Base-by-base conservation (phyloP, 179 eudicot genomes). In the Beta macrorhiza region DNA sequence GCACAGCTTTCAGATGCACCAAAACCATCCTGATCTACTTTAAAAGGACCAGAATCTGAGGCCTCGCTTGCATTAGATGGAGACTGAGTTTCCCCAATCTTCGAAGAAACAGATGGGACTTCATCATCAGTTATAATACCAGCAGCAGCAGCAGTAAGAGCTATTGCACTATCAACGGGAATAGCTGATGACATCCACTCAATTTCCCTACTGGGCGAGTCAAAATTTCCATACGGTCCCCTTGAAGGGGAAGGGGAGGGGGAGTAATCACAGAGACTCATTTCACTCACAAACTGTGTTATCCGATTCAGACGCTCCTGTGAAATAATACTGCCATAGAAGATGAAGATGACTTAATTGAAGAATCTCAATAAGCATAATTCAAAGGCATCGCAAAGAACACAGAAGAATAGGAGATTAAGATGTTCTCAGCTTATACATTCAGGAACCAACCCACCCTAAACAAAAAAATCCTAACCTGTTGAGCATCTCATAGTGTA, bases 241-340 rank as follows among this genome's bases (percentile, higher is more conserved):
- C 82, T 88, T 79, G 89, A 53, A 67, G 81, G 67, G 37, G 91
- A 86, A 15, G 90, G 90, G 16, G 76, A 55, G 80, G 90, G 90
- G 14, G 76, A 55, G 83, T 49, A 81, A 77, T 86, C 92, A 84
- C 80, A 79, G 51, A 91, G 86, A 84, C 87, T 83, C 86, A 91
- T 89, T 83, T 96, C 92, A 81, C 68, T 90, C 69, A 96, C 87
- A 88, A 96, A 94, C 68, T 91, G 88, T 29, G 97, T 96, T 80
- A 96, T 91, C 80, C 98, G 90, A 82, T 91, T 91, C 81, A 96
- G 83, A 74, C 99, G 98, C 87, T 94, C 99, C 87, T 92, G 94
- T 9, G 98, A 92, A 85, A 94, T 85, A 59, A 96, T 91, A 86
- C 99, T 96, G 91, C 90, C 87, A 68, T 64, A 61, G 49, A 58